phyloP scores from a whole-genome alignment of 2,329 filamentous ascomycete species.

The Chaetomium sp. region DNA sequence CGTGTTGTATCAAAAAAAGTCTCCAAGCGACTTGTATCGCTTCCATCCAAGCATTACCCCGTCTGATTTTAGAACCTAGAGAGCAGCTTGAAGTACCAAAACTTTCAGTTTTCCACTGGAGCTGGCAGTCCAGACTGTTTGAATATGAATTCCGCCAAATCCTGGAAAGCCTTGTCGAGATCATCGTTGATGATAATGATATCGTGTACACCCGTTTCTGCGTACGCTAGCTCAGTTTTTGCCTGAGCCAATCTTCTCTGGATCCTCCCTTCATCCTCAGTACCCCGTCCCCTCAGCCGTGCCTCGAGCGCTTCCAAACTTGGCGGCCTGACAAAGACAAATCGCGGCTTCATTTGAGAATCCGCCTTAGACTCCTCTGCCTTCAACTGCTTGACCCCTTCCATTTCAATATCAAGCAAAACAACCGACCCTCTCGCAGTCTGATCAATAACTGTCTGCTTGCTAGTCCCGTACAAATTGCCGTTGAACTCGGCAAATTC shows the following conservation, averaged over 20 bases:
- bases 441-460: conserved; percentile 1
- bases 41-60: too few relatives aligned
- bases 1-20: too few relatives aligned
- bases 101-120: not conserved
- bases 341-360: not conserved
- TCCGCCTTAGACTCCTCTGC: not conserved
- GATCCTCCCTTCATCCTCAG: conserved; percentile 1
- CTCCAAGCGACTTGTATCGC: too few relatives aligned
- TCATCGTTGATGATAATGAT: not conserved
- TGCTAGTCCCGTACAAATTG: conserved; percentile 4
- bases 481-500: not conserved
- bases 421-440: not conserved
- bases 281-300: not conserved
- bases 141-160: not conserved
- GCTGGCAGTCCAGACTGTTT: not conserved
- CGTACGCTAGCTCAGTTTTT: not conserved
- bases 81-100: too few relatives aligned
- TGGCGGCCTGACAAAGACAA: conserved; percentile 1
- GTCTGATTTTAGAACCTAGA: too few relatives aligned
- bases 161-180: not conserved
- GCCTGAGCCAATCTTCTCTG: not conserved
- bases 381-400: not conserved
- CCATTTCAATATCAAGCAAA: conserved; percentile 2
- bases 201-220: not conserved
- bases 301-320: not conserved